Evolutionary conservation across 345 rosid species (phyloP), one percentile per base, ranked within the genome.

Genomic region (Anastatica hierochuntica): DNA sequence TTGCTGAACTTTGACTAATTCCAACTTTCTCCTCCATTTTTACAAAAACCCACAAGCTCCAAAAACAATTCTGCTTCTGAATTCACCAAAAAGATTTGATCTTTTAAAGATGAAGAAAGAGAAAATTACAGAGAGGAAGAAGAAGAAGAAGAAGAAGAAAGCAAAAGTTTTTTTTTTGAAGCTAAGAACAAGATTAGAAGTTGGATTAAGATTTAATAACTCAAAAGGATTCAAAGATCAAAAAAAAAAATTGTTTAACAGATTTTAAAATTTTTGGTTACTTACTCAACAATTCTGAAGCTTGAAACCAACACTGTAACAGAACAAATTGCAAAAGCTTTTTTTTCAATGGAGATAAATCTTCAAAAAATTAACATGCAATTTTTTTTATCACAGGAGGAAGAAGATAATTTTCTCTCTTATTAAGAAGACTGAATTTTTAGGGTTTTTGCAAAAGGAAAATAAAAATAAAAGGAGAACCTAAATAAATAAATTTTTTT

Each of bases 1-100:
- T n/a, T n/a, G n/a, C n/a, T n/a, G n/a, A n/a, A 62, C 62, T 64
- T 52, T 76, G 72, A 58, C 60, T 63, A 13, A 68, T 64, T 60
- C 65, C 88, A 59, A 70, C 77, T 40, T 69, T 81, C 59, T 66
- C 81, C 65, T 81, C 96, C 95, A 87, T 90, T 63, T 52, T 69
- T 59, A 37, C 61, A n/a, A 31, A 56, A 56, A 54, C 29, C n/a
- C 34, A 14, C 35, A 61, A 46, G 27, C 42, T 55, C 7, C 17
- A n/a, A n/a, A n/a, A n/a, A n/a, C n/a, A n/a, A n/a, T n/a, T n/a
- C n/a, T n/a, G n/a, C n/a, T n/a, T n/a, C n/a, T n/a, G n/a, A n/a
- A n/a, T n/a, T n/a, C n/a, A n/a, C n/a, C n/a, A n/a, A n/a, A n/a
- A n/a, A n/a, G n/a, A n/a, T n/a, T n/a, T n/a, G n/a, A n/a, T n/a